Evolutionary conservation across 805 yeast species (phyloP).

Genomic region (Candida koratica): DNA sequence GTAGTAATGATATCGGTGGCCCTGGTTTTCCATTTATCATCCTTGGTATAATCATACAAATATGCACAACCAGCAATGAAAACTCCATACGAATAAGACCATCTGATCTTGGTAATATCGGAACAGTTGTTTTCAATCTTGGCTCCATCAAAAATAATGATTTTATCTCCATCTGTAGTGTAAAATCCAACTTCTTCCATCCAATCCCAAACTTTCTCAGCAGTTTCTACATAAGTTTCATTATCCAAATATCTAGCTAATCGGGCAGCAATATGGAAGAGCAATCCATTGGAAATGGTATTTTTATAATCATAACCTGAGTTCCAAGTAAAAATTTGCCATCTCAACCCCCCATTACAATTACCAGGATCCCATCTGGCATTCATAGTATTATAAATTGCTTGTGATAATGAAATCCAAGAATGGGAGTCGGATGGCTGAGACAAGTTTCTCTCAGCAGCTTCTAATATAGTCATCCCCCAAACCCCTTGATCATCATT

Average conservation of each 20-base stretch:
- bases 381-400: slow-evolving; percentile 87
- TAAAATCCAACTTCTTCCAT: slow-evolving; percentile 43
- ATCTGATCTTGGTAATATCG: slow-evolving; percentile 46
- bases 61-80: slow-evolving; percentile 67
- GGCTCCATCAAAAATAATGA: slow-evolving; percentile 57
- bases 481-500: slow-evolving; percentile 54
- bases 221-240: slow-evolving; percentile 68
- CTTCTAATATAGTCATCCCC: slow-evolving; percentile 46
- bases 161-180: slow-evolving; percentile 21
- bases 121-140: slow-evolving; percentile 46
- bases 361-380: slow-evolving; percentile 71
- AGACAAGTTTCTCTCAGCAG: slow-evolving; percentile 43
- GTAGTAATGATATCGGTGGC: slow-evolving; percentile 36
- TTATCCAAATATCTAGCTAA: slow-evolving; percentile 80
- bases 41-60: slow-evolving; percentile 58
- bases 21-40: slow-evolving; percentile 38
- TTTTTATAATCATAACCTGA: slow-evolving; percentile 92
- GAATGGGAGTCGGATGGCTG: slow-evolving; percentile 58
- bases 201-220: slow-evolving; percentile 80
- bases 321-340: slow-evolving; percentile 96
- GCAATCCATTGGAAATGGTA: slow-evolving; percentile 83
- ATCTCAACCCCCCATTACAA: slow-evolving; percentile 89
- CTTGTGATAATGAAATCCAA: slow-evolving; percentile 85
- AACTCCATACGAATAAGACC: slow-evolving; percentile 72
- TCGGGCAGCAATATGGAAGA: slow-evolving; percentile 84